Evolutionary conservation across 163 green algal species (phyloP), one percentile per base, ranked within the genome.

Genomic region (Chlamydomonas reinhardtii): DNA sequence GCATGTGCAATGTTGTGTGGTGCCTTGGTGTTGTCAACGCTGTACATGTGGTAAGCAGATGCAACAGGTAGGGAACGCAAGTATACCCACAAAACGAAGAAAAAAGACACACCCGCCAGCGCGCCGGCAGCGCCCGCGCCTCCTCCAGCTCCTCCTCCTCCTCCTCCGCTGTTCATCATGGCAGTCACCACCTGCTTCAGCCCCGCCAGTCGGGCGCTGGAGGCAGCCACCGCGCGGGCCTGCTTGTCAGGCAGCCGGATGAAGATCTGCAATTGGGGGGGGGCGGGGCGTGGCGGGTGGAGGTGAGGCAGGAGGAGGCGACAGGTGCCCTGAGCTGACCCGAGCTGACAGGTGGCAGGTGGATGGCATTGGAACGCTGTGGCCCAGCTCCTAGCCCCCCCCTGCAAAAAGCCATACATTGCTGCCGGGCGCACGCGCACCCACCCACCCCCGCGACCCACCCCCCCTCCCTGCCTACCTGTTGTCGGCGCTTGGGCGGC

Each of bases 401-500:
- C n/a, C n/a, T n/a, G n/a, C n/a, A n/a, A n/a, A n/a, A n/a, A n/a
- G n/a, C n/a, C n/a, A n/a, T n/a, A n/a, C n/a, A n/a, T n/a, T n/a
- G n/a, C n/a, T n/a, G n/a, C n/a, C n/a, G n/a, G n/a, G n/a, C 39
- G 8, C 39, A 48, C 39, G 5, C 59, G 8, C 59, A 65, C 59
- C 59, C 22, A 65, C 19, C 22, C 59, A 14, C 19, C 20, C 19
- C 4, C 39, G 39, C 39, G 8, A 43, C n/a, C 16, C 48, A 1
- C 48, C 48, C 14, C 6, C 48, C 48, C 48, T 2, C 12, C 48
- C 1, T 14, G 1, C 61, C 11, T 15, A 99, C 95, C 74, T 99
- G 94, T 84, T 99, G 96, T 19, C 97, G 91, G 31, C 92, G 88
- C 90, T 99, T 99, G 52, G 94, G 84, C 20, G 97, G 97, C 85